Conservation (phyloP, 306 rosid species). For the Pyrus betulifolia region DNA sequence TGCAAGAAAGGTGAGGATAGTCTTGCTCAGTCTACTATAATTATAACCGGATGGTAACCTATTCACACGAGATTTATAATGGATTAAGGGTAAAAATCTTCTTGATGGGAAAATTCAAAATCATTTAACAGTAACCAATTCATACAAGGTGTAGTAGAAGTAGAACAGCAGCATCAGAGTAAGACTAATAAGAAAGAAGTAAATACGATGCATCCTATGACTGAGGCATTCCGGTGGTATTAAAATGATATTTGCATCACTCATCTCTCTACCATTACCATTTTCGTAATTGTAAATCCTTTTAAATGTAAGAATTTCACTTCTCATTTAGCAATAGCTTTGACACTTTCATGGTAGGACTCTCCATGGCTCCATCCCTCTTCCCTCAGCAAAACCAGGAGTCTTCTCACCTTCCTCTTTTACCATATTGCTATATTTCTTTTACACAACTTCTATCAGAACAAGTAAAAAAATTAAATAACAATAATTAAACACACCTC, state of each 20-base stretch:
- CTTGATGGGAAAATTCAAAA: background rate
- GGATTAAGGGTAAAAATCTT: no score
- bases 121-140: background rate
- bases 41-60: background rate
- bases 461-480: background rate
- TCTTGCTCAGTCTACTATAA: background rate
- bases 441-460: background rate
- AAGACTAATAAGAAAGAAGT: background rate
- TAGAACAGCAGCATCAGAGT: background rate
- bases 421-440: background rate
- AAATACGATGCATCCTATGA: background rate
- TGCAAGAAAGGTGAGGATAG: slow-evolving; percentile 23
- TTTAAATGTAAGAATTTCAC: slow-evolving; percentile 1
- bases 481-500: slow-evolving; percentile 50
- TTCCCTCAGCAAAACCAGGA: background rate
- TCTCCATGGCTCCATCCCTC: slow-evolving; percentile 40
- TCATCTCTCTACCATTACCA: background rate
- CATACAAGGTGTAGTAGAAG: background rate
- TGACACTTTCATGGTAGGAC: slow-evolving; percentile 46
- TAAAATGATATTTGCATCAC: background rate
- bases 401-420: background rate
- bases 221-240: background rate
- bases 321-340: slow-evolving; percentile 78
- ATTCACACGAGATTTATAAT: background rate
- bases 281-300: background rate